Evolutionary conservation across 768 basidiomycete species (phyloP), one percentile per base, ranked within the genome.

Genomic region (Coprinellus aureogranulatus): DNA sequence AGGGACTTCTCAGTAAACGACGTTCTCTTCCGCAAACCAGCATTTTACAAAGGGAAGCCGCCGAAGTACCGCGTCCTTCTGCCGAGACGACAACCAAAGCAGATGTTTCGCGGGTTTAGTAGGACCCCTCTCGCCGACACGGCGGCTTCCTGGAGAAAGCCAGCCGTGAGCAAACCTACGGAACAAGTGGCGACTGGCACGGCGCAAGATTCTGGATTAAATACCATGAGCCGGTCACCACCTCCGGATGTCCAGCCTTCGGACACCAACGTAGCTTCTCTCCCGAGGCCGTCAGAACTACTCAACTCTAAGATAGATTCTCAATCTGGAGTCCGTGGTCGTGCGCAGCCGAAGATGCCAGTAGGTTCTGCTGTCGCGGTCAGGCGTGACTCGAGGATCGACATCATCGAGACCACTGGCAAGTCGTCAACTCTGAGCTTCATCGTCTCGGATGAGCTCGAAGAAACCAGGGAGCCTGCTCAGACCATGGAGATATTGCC

Each of bases 381-480:
- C 70, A 86, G 86, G 68, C 86, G 88, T 39, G 82, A 85, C 66
- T 83, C 83, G 6, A 77, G 79, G 30, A 77, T 84, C 37, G 82
- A 85, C 55, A 68, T 71, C 16, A 75, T 80, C 30, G 76, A 75
- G 56, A 72, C 73, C 37, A 81, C 84, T 62, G 62, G 77, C 3
- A 80, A 77, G 54, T 67, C 34, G 34, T 34, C 77, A 16, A 61
- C 76, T 10, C 88, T 92, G 57, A 85, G 82, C 60, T 94, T 94
- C 73, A 89, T 86, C 47, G 88, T 93, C 45, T 81, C 75, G 55
- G 92, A 90, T 65, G 92, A 93, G 70, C 66, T 93, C 53, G 90
- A 91, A 44, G 78, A 76, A 49, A 59, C 67, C 52, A 47, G 63
- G 64, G 54, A 58, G 46, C 37, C 63, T 48, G 31, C 55, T 34